Base-by-base conservation (phyloP, 306 rosid species). In the Cicer pinnatifidum region DNA sequence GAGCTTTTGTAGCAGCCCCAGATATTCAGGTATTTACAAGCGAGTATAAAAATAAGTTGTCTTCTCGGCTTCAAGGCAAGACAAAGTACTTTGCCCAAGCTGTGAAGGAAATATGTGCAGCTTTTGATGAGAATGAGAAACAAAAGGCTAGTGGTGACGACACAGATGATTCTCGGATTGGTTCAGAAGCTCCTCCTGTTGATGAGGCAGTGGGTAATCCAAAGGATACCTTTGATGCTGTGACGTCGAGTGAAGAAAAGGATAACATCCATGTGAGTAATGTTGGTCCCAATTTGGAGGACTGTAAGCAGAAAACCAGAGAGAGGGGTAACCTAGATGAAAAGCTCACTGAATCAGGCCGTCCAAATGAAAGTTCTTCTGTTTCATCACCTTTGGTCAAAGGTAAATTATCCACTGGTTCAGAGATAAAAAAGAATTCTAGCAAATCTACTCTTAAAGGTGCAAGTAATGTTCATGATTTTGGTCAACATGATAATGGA, bases 1-100 rank as follows among this genome's bases (percentile, higher is more conserved):
- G 99, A 82, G 99, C 97, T 69, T 95, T 95, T 86, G 96, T 95
- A 85, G 88, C 97, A 86, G 97, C 97, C 63, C 80, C 82, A 70
- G 99, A 95, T 81, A 84, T 95, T 84, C 97, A 91, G 81, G 81
- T 80, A 64, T 95, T 95, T 80, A 95, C 99, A 17, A 63, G 41
- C 76, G 97, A 90, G 85, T 79, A 70, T 54, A 91, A 88, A 86
- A 81, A 50, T 71, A 95, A 90, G 76, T 75, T 95, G 79, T 82
- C 88, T 73, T 75, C 90, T 76, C 88, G 97, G 73, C 67, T 84
- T 84, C 96, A 88, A 8, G 89, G 88, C 71, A 95, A 87, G 86
- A 62, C 97, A 38, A 95, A 84, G 85, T 65, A 58, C 75, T 95
- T 95, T 75, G 7, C 93, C 63, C 97, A 91, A 81, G 99, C 99